Base-by-base conservation (phyloP, 2,329 filamentous ascomycete species). In the Pseudocercospora pini-densiflorae region DNA sequence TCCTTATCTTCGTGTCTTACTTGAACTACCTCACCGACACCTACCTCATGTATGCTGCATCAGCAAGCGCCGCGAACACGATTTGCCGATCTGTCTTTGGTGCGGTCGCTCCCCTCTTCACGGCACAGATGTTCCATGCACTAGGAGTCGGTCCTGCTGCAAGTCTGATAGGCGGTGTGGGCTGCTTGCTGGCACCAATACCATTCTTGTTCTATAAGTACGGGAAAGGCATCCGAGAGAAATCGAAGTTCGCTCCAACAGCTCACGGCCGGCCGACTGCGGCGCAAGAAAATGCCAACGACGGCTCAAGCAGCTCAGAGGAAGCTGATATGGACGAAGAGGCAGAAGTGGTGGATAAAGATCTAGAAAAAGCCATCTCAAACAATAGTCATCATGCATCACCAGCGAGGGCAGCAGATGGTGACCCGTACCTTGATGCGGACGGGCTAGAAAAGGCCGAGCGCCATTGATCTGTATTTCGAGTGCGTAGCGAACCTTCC, bases 1-100 rank as follows among this genome's bases (percentile, higher is more conserved):
- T 82, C 10, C 75, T 83, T 45, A 78, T 83, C 27, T 87, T 88
- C 69, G 82, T 88, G 57, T 77, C 81, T 31, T 84, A 83, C 68
- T 75, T 86, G 45, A 87, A 84, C 65, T 87, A 87, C 63, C 78
- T 87, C 8, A 82, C 85, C 49, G 49, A 54, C 16, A 54, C 29
- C 16, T 58, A 58, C 54, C 23, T 58, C 2, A 58, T 58, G 54
- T 58, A 58, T n/a, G 54, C 54, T 8, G 54, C 27, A 10, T 19
- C 54, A 19, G 54, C 54, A 3, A 59, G 40, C 10, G 67, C 61
- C 24, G 61, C 61, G 29, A 43, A 77, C 59, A 76, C 74, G 2
- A 71, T 76, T 14, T 68, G 63, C 21, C 69, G 75, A 43, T 73
- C 70, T 7, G 74, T 74, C 10, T 69, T 68, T n/a, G 75, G 71